Base-by-base conservation (phyloP, 257 asterid genomes). In the Nicotiana benthamiana region DNA sequence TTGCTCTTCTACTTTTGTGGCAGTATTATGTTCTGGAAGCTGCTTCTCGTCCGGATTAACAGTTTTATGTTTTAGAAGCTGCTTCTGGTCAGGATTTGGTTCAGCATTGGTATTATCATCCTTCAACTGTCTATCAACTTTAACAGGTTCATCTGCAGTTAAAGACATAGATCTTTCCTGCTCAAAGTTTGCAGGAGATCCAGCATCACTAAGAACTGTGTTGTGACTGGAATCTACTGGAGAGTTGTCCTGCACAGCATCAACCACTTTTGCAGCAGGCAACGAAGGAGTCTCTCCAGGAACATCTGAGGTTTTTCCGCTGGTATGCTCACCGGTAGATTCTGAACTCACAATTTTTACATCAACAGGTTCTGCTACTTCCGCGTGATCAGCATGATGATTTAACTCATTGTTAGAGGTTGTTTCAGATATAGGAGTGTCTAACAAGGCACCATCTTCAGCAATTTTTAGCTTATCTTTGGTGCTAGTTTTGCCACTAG, bases 1-100 rank as follows among this genome's bases (percentile, higher is more conserved):
- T 85, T 93, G 96, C 87, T 94, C 97, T 84, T 96, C 93, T 57
- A 89, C 91, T 85, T 94, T 92, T 77, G 64, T 82, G 59, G 90
- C 84, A 85, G 83, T 75, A 83, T 84, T 86, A 75, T 82, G 87
- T 83, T 92, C 95, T 75, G 85, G 90, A 75, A 64, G 87, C 89
- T 81, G 89, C 52, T 64, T 64, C 61, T 72, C 61, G 40, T 56
- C 78, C 24, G 97, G 86, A 74, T 82, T 64, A 82, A 56, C 84
- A 86, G 85, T 66, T 84, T 82, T 85, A 70, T 86, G 86, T 81
- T 92, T 93, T 79, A 84, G 89, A 62, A 64, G 87, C 86, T 79
- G 90, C 17, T 79, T 79, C 75, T 89, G 86, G 75, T 88, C 90
- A 78, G 84, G 62, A 87, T 82, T 87, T 79, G 90, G 75, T 84